Base-by-base conservation (phyloP, 1,284 basidiomycete genomes). In the Cryptococcus wingfieldii region DNA sequence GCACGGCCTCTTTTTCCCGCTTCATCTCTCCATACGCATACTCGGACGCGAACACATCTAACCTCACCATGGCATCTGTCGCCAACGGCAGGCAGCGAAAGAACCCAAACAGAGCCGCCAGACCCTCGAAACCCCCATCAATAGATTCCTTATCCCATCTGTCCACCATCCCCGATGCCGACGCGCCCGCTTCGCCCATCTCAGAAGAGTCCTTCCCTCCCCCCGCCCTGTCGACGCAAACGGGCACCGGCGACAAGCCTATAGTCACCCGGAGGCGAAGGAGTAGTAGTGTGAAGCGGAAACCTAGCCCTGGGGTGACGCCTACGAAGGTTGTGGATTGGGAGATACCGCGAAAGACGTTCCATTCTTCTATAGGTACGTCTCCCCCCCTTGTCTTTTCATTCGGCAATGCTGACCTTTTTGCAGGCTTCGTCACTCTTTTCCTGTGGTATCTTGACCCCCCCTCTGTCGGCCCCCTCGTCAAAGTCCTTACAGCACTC, bases 301-400 rank as follows among this genome's bases (percentile, higher is more conserved):
- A 76, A 55, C 64, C 65, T 9, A 69, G 67, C 45, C 72, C 72
- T 0, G 74, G 72, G n/a, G 71, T 70, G n/a, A 67, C 57, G 13
- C 72, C 74, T 12, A 64, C 58, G 8, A 76, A 74, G 59, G 73
- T 56, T 34, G 73, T 76, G n/a, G 76, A 77, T 59, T 77, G 76
- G 76, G 93, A 98, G 79, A 87, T 98, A 52, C 94, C 95, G 2
- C 81, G 94, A 65, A 98, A 98, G 77, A 77, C 85, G 14, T 78
- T 98, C 47, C 94, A 98, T 78, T 88, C 88, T 13, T 90, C 88
- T 16, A 96, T 96, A 60, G 91, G 91, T 88, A 54, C 50, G 85
- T 81, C 28, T 3, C 23, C 23, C 23, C 23, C 23, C 23, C 23
- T n/a, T 47, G 16, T 47, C 19, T 13, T 6, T 4, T 9, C 7